A percentile compares a stretch with the other conserved stretches of the same genome.
phyloP scores from a whole-genome alignment of 805 yeast genomes.

The Yamadazyma sp. region DNA sequence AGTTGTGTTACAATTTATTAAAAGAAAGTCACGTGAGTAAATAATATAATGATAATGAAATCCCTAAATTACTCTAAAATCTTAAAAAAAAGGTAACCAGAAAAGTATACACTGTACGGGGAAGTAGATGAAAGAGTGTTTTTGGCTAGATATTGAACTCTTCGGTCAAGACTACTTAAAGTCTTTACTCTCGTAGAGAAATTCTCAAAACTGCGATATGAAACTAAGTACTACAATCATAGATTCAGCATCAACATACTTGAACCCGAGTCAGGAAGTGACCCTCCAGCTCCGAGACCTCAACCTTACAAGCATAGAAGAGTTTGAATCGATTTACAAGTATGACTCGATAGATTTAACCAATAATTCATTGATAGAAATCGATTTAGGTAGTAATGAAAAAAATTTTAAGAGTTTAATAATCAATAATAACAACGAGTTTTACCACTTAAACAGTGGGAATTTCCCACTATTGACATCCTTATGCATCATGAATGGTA shows the following conservation, averaged over 20 bases:
- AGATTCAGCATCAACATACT: conserved; percentile 26
- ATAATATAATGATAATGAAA: too few relatives aligned
- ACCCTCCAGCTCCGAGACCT: conserved; percentile 34
- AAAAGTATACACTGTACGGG: too few relatives aligned
- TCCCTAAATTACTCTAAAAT: too few relatives aligned
- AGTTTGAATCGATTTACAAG: conserved; percentile 24
- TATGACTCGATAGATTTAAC: conserved; percentile 67
- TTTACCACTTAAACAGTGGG: conserved; percentile 6
- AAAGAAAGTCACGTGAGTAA: too few relatives aligned
- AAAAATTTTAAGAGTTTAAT: conserved; percentile 50
- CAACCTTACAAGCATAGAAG: conserved; percentile 33
- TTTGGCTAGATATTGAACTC: too few relatives aligned
- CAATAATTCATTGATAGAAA: conserved; percentile 61
- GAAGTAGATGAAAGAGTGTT: too few relatives aligned
- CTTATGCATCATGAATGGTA: conserved; percentile 9
- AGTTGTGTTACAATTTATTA: conserved; percentile 11
- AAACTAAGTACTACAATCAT: conserved; percentile 33
- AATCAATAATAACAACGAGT: conserved; percentile 55
- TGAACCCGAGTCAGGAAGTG: conserved; percentile 34
- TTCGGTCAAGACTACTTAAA: too few relatives aligned
- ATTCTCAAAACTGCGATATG: conserved; percentile 21
- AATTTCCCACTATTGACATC: conserved; percentile 5
- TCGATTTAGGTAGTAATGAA: conserved; percentile 48
- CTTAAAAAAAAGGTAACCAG: too few relatives aligned
- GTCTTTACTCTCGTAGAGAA: too few relatives aligned